Evolutionary conservation across 352 stramenopile species (phyloP).

Genomic region (Pythium dissimile): DNA sequence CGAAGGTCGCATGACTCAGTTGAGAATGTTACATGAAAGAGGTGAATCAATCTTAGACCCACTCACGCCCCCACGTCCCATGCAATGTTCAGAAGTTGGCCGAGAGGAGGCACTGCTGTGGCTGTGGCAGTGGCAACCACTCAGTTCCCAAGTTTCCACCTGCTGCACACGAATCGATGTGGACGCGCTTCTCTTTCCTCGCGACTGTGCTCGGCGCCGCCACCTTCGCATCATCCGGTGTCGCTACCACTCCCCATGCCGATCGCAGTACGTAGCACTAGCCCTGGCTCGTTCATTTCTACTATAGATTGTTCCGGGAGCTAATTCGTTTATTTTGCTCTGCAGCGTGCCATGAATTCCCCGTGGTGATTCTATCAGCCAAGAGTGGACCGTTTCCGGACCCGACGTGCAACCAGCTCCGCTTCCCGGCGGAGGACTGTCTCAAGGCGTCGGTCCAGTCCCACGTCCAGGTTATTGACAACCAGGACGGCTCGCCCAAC

Average conservation of each 20-base stretch:
- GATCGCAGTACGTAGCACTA: slow-evolving; percentile 7
- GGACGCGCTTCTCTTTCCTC: slow-evolving; percentile 21
- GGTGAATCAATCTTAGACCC: not conserved
- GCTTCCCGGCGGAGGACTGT: slow-evolving; percentile 62
- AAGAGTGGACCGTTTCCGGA: slow-evolving; percentile 54
- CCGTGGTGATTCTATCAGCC: slow-evolving; percentile 61
- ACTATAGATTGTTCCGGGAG: not conserved
- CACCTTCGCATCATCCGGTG: not conserved
- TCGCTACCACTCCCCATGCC: not conserved
- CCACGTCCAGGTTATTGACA: slow-evolving; percentile 61
- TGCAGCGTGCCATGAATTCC: slow-evolving; percentile 65
- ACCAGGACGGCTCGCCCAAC: slow-evolving; percentile 47
- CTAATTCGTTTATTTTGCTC: not conserved
- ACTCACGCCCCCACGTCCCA: not conserved
- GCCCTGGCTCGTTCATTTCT: not conserved
- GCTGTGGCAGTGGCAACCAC: not conserved
- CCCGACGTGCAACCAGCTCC: slow-evolving; percentile 64
- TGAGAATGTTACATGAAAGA: not conserved
- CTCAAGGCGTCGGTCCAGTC: slow-evolving; percentile 52
- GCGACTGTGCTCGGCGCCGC: slow-evolving; percentile 9
- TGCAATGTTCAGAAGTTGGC: not conserved
- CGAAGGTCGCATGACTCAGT: slow-evolving; percentile 4
- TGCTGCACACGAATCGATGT: slow-evolving; percentile 11
- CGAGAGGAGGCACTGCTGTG: not conserved
- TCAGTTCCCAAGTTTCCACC: slow-evolving; percentile 15